A percentile compares a stretch with the other conserved stretches of the same genome.
phyloP scores from a whole-genome alignment of 1,284 basidiomycete genomes.

The Pseudozyma sp. region DNA sequence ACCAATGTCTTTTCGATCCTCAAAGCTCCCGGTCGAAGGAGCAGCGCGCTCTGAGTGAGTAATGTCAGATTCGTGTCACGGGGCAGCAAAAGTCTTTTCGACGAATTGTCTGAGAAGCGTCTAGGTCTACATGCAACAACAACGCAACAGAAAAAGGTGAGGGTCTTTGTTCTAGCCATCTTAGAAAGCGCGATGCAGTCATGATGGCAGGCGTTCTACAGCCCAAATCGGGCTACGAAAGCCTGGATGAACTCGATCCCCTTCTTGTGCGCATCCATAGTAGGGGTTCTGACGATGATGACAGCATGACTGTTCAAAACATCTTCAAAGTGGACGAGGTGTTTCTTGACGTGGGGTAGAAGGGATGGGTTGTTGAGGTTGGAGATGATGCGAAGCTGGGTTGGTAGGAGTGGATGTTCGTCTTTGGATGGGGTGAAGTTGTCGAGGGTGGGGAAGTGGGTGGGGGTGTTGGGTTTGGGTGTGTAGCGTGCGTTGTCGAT shows the following conservation, averaged over 20 bases:
- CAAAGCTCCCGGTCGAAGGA: too few relatives aligned
- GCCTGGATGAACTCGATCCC: constrained; percentile 27
- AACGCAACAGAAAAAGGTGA: too few relatives aligned
- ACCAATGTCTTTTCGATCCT: too few relatives aligned
- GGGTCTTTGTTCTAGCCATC: too few relatives aligned
- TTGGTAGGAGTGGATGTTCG: constrained; percentile 18
- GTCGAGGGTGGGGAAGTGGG: neutral
- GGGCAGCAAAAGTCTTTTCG: too few relatives aligned
- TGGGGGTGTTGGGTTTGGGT: constrained; percentile 11
- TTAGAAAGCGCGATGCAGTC: too few relatives aligned
- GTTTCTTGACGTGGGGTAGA: constrained; percentile 46
- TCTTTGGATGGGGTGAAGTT: neutral
- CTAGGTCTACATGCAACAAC: too few relatives aligned
- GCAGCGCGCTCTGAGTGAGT: too few relatives aligned
- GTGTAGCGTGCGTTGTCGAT: constrained; percentile 1
- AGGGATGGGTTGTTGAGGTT: constrained; percentile 33
- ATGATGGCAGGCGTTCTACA: constrained; percentile 3
- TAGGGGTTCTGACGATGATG: constrained; percentile 47
- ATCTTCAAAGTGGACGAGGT: constrained; percentile 47
- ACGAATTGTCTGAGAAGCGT: too few relatives aligned
- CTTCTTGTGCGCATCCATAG: constrained; percentile 35
- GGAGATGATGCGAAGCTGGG: constrained; percentile 32
- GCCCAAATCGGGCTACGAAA: constrained; percentile 20
- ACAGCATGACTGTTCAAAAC: constrained; percentile 56
- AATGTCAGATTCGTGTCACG: too few relatives aligned